phyloP scores from a whole-genome alignment of 805 yeast genomes.

The Scheffersomyces coipomensis region DNA sequence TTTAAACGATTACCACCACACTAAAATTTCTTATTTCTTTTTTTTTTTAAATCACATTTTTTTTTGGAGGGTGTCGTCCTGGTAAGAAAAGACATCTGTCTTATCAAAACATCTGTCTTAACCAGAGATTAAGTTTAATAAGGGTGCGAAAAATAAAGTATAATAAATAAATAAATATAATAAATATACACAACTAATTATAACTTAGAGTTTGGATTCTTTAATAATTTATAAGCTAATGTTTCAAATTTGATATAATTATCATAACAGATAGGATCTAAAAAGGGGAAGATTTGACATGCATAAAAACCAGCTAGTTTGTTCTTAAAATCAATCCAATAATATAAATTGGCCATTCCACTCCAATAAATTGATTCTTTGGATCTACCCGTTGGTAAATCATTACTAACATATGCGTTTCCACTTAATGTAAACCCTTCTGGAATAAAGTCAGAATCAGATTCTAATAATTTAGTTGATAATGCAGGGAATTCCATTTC shows the following conservation, averaged over 20 bases:
- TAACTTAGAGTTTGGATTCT: conserved; percentile 5
- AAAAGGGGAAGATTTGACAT: conserved; percentile 33
- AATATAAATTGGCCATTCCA: conserved; percentile 38
- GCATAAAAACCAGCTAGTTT: conserved; percentile 40
- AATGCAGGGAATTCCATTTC: conserved; percentile 18
- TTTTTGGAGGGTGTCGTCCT: too few relatives aligned
- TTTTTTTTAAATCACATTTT: too few relatives aligned
- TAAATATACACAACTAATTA: too few relatives aligned
- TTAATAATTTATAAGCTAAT: conserved; percentile 20
- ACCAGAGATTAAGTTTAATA: too few relatives aligned
- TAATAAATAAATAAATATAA: too few relatives aligned
- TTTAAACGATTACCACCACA: too few relatives aligned
- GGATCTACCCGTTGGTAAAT: conserved; percentile 33
- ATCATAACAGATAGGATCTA: conserved; percentile 21
- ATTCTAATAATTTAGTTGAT: conserved; percentile 10
- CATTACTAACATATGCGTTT: conserved; percentile 23
- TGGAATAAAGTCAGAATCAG: conserved; percentile 10
- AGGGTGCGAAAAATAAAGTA: too few relatives aligned
- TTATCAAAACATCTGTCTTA: too few relatives aligned
- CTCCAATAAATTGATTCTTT: conserved; percentile 36
- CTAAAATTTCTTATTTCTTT: too few relatives aligned
- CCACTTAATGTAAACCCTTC: conserved; percentile 39
- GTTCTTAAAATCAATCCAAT: conserved; percentile 39
- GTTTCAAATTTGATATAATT: conserved; percentile 22
- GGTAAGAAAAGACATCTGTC: too few relatives aligned